A percentile compares a stretch with the other conserved stretches of the same genome.
phyloP scores from a whole-genome alignment of 306 rosid species.

The Lithocarpus polystachyus region DNA sequence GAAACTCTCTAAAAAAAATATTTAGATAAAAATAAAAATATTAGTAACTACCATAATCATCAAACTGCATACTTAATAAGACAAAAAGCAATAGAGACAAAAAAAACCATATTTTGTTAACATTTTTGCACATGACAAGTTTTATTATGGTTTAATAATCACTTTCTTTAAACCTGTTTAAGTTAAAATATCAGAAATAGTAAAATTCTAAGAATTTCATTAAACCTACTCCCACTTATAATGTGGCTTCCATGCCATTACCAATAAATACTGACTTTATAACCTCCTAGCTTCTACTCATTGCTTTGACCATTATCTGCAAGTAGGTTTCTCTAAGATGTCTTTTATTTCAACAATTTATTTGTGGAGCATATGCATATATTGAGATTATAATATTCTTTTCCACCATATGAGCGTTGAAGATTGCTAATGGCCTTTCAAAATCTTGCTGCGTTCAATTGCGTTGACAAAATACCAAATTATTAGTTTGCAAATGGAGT shows the following conservation, averaged over 20 bases:
- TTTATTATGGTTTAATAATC: no score
- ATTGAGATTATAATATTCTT: neutral
- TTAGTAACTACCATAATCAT: no score
- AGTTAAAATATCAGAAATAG: neutral
- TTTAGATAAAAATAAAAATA: no score
- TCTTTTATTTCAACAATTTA: neutral
- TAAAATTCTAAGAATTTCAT: neutral
- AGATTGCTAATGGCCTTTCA: neutral
- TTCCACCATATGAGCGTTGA: neutral
- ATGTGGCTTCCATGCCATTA: neutral
- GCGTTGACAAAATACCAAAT: neutral
- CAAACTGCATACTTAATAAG: no score
- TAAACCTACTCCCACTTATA: neutral
- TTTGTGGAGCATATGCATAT: neutral
- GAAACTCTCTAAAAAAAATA: no score
- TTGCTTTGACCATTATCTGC: neutral
- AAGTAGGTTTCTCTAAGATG: neutral
- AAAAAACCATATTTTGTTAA: no score
- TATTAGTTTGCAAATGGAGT: neutral
- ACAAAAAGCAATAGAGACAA: no score
- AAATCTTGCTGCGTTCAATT: neutral
- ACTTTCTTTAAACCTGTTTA: no score
- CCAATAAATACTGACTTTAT: neutral
- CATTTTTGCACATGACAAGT: no score
- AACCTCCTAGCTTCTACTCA: no score